These are phyloP conservation scores for Pecoramyces ruminantium DNA, from an alignment of 192 early-diverging fungal genomes.

Conservation along the genomic window DNA sequence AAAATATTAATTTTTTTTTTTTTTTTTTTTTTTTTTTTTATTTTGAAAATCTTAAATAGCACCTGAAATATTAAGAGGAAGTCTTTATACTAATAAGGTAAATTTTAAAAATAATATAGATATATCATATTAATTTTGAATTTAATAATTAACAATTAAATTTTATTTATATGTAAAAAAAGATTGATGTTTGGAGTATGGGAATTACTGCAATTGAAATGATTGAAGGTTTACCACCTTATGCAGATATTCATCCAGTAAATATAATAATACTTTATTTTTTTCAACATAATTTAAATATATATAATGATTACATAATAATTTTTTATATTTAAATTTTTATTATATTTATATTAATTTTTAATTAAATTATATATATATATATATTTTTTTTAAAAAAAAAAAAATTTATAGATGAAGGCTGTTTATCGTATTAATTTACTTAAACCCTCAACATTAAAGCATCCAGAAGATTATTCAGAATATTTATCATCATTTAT, in stretches of 20 bases:
- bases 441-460: neutral
- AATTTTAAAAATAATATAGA: too few relatives aligned
- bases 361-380: too few relatives aligned
- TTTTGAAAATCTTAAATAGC: neutral
- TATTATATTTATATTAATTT: too few relatives aligned
- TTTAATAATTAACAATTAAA: too few relatives aligned
- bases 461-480: neutral
- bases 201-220: constrained; percentile 98
- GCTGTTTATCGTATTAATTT: neutral
- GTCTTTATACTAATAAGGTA: neutral
- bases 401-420: neutral
- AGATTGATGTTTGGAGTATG: constrained; percentile 91
- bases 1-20: too few relatives aligned
- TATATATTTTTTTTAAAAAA: too few relatives aligned
- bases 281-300: too few relatives aligned
- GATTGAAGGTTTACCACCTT: constrained; percentile 93
- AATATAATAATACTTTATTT: neutral
- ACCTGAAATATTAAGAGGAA: neutral
- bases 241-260: constrained; percentile 21
- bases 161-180: constrained; percentile 13
- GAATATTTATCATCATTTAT: neutral
- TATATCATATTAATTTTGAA: too few relatives aligned
- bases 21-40: too few relatives aligned
- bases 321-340: too few relatives aligned
- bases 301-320: too few relatives aligned